Evolutionary conservation across 352 stramenopile genomes (phyloP).

Genomic region (Globisporangium barbulae): DNA sequence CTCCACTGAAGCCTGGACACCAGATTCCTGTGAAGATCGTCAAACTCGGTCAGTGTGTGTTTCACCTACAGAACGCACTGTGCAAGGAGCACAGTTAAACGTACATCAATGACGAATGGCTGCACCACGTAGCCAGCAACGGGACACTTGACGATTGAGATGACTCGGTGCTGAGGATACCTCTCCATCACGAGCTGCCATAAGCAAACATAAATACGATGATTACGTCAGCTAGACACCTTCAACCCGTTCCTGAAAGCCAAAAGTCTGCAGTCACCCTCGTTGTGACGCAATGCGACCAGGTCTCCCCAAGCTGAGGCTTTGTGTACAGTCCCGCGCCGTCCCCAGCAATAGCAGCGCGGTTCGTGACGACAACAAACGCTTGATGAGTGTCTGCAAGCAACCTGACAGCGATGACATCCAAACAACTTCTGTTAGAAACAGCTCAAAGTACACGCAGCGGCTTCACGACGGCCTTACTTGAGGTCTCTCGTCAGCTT

Average conservation of each 20-base stretch:
- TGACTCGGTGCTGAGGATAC: slow-evolving; percentile 38
- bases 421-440: background rate
- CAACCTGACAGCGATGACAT: slow-evolving; percentile 25
- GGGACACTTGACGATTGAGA: slow-evolving; percentile 66
- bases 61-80: background rate
- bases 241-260: background rate
- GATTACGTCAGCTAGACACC: slow-evolving; percentile 8
- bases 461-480: slow-evolving; percentile 16
- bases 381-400: slow-evolving; percentile 60
- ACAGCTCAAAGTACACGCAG: background rate
- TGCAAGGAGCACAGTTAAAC: background rate
- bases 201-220: background rate
- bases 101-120: slow-evolving; percentile 58
- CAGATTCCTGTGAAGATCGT: slow-evolving; percentile 27
- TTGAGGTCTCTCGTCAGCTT: slow-evolving; percentile 50
- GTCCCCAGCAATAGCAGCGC: slow-evolving; percentile 36
- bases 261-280: slow-evolving; percentile 27
- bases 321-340: slow-evolving; percentile 57
- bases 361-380: slow-evolving; percentile 70
- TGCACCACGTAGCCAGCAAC: slow-evolving; percentile 53
- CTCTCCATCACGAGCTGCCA: slow-evolving; percentile 63
- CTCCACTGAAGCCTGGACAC: slow-evolving; percentile 34
- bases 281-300: slow-evolving; percentile 67
- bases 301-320: slow-evolving; percentile 58
- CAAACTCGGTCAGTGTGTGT: background rate